These are phyloP conservation scores for Xylariales sp. DNA, from an alignment of 2,329 filamentous ascomycete species.

Conservation along the genomic window DNA sequence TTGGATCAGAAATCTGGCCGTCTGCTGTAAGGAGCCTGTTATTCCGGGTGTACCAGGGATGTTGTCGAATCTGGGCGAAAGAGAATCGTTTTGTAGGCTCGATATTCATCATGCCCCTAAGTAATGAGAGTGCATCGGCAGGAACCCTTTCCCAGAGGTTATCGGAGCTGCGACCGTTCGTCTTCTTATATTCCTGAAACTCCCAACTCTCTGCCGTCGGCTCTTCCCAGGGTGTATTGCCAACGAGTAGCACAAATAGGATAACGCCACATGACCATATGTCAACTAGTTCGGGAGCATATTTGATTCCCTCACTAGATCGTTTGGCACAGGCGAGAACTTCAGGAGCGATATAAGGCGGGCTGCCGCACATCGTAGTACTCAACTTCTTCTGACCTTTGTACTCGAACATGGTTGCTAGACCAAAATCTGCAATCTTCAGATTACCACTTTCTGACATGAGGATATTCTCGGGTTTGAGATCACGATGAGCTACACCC, in stretches of 20 bases:
- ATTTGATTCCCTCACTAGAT: slow-evolving; percentile 66
- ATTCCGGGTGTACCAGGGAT: slow-evolving; percentile 91
- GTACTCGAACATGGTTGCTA: slow-evolving; percentile 93
- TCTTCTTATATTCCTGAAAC: slow-evolving; percentile 86
- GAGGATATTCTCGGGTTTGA: slow-evolving; percentile 96
- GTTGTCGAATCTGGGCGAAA: slow-evolving; percentile 86
- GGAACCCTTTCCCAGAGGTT: slow-evolving; percentile 87
- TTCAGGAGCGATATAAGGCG: slow-evolving; percentile 97
- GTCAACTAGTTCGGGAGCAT: slow-evolving; percentile 84
- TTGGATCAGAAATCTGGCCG: slow-evolving; percentile 80
- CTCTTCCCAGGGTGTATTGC: slow-evolving; percentile 98
- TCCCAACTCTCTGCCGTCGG: slow-evolving; percentile 89
- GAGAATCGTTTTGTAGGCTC: slow-evolving; percentile 80
- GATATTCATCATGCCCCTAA: slow-evolving; percentile 93
- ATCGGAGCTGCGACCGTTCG: slow-evolving; percentile 83
- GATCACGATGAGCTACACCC: slow-evolving; percentile 90
- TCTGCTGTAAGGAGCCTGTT: slow-evolving; percentile 81
- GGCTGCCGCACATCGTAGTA: slow-evolving; percentile 91
- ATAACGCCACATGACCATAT: slow-evolving; percentile 99
- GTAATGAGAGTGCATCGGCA: slow-evolving; percentile 77
- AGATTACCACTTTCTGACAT: slow-evolving; percentile 85
- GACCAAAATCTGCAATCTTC: slow-evolving; percentile 96
- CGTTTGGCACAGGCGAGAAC: slow-evolving; percentile 71
- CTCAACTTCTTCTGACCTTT: slow-evolving; percentile 85
- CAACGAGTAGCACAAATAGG: slow-evolving; percentile 93